A percentile compares a stretch with the other conserved stretches of the same genome.
phyloP scores from a whole-genome alignment of 208 protist genomes.

The Leishmania lainsoni region DNA sequence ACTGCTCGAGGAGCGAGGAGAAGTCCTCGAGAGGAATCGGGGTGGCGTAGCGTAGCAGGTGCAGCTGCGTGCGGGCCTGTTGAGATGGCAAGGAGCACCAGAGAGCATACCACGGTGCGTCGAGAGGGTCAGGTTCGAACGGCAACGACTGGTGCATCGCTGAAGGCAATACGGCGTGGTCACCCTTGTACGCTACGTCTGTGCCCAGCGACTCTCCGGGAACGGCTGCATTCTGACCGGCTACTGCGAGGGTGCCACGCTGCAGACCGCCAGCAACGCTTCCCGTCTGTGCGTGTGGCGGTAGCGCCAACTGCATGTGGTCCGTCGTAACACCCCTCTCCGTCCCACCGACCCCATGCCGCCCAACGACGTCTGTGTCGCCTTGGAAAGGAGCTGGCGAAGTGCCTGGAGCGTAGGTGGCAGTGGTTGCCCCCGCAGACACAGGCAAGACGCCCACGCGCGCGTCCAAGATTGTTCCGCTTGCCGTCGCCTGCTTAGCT shows the following conservation, averaged over 20 bases:
- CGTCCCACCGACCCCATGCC: neutral
- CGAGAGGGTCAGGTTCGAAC: slow-evolving; percentile 19
- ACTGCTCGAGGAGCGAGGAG: slow-evolving; percentile 56
- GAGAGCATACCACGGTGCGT: slow-evolving; percentile 32
- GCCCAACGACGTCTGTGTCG: neutral
- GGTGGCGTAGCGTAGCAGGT: slow-evolving; percentile 54
- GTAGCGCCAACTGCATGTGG: neutral
- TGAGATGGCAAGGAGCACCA: slow-evolving; percentile 27
- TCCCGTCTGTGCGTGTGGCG: neutral
- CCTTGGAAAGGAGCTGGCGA: neutral
- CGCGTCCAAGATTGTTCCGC: no score
- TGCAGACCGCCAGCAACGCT: neutral
- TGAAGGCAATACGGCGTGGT: neutral
- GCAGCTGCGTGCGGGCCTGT: slow-evolving; percentile 49
- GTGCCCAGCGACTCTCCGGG: neutral
- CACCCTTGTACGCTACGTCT: neutral
- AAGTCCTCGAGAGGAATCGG: slow-evolving; percentile 63
- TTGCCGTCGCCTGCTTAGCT: no score
- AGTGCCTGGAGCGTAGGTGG: neutral
- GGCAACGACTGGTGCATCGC: neutral
- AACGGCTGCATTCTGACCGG: neutral
- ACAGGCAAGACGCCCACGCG: neutral
- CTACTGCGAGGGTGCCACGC: neutral
- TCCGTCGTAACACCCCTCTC: neutral
- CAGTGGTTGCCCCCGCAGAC: neutral